These are phyloP conservation scores for Steccherinum ochraceum DNA, from an alignment of 768 basidiomycete species.

Conservation along the genomic window DNA sequence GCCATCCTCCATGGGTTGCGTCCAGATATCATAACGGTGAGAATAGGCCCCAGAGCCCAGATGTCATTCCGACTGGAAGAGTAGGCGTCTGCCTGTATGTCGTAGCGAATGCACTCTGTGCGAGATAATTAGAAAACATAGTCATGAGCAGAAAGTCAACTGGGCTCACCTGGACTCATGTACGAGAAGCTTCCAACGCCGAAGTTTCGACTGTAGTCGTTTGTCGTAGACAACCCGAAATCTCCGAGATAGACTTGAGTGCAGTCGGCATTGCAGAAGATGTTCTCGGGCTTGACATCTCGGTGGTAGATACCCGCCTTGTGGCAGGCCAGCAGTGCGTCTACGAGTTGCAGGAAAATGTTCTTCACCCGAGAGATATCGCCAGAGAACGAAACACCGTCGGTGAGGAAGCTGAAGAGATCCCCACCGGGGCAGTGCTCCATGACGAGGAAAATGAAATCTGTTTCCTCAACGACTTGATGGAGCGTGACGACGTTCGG, in stretches of 20 bases:
- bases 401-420: conserved; percentile 37
- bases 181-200: conserved; percentile 19
- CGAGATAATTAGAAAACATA: not conserved
- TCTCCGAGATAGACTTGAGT: conserved; percentile 37
- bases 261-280: conserved; percentile 36
- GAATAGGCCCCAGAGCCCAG: conserved; percentile 22
- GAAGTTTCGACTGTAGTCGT: conserved; percentile 11
- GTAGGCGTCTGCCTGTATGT: conserved; percentile 6
- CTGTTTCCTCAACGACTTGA: conserved; percentile 35
- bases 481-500: conserved; percentile 64
- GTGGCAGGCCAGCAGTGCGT: conserved; percentile 45
- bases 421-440: conserved; percentile 35
- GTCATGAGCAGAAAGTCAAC: not conserved
- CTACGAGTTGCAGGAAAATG: conserved; percentile 45
- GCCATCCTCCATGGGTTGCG: conserved; percentile 96
- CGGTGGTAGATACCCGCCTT: conserved; percentile 42
- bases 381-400: conserved; percentile 26
- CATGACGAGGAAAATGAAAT: conserved; percentile 60
- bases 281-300: conserved; percentile 49
- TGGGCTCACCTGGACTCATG: conserved; percentile 21
- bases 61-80: conserved; percentile 16
- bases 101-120: conserved; percentile 17
- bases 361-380: conserved; percentile 37
- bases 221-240: conserved; percentile 26
- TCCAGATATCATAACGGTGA: conserved; percentile 83